phyloP scores from a whole-genome alignment of 2,329 filamentous ascomycete species.

The Pseudogymnoascus sp. region DNA sequence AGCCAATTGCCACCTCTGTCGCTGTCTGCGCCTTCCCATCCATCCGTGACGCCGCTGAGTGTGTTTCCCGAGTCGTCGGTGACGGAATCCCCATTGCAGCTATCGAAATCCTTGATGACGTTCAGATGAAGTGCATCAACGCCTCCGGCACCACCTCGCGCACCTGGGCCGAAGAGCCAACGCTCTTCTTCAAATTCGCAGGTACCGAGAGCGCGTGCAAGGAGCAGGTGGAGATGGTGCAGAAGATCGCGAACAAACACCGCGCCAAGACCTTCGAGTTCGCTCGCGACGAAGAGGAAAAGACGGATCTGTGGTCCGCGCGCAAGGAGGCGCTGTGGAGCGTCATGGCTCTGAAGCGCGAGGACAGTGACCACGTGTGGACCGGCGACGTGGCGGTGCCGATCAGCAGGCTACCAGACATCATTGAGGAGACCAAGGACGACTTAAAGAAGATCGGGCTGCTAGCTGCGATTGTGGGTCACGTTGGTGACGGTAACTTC shows the following conservation, averaged over 20 bases:
- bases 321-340: conserved; percentile 79
- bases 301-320: conserved; percentile 71
- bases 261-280: conserved; percentile 69
- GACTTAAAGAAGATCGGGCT: conserved; percentile 49
- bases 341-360: conserved; percentile 55
- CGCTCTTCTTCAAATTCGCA: conserved; percentile 77
- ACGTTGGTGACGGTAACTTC: conserved; percentile 72
- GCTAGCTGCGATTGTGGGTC: conserved; percentile 57
- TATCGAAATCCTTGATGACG: conserved; percentile 87
- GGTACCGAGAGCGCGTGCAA: conserved; percentile 63
- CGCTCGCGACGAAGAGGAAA: conserved; percentile 60
- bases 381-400: conserved; percentile 82
- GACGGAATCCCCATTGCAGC: conserved; percentile 78
- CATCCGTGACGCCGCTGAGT: conserved; percentile 38
- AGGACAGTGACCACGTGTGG: conserved; percentile 65
- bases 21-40: conserved; percentile 60
- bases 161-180: conserved; percentile 63
- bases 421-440: conserved; percentile 68
- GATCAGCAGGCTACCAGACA: conserved; percentile 61
- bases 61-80: conserved; percentile 70
- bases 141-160: conserved; percentile 56
- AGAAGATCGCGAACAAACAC: conserved; percentile 49
- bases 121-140: conserved; percentile 70
- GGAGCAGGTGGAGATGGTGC: conserved; percentile 65
- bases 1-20: conserved; percentile 70